Evolutionary conservation across 2,329 filamentous ascomycete species (phyloP).

Genomic region (Arthrobotrys conoides): DNA sequence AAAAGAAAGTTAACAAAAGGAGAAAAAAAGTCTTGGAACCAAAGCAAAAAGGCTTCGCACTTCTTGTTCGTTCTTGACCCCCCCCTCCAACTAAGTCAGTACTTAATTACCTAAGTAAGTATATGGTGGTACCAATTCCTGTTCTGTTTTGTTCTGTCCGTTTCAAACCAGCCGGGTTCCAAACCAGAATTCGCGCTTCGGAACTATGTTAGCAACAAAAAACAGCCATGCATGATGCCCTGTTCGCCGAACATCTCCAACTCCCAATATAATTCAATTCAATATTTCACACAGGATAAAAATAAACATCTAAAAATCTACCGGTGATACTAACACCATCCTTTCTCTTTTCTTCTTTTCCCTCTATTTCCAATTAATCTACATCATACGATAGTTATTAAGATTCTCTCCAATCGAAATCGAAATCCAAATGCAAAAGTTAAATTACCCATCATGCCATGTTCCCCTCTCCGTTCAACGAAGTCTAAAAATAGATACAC

Average conservation of each 20-base stretch:
- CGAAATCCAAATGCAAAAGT: too few species aligned
- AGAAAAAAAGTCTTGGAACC: neutral
- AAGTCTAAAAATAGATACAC: slow-evolving; percentile 4
- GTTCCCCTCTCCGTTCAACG: neutral
- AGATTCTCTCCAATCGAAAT: too few species aligned
- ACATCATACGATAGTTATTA: too few species aligned
- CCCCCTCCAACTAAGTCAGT: too few species aligned
- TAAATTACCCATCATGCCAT: neutral
- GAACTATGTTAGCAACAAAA: slow-evolving; percentile 2
- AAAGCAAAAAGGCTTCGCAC: neutral
- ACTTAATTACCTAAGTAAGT: too few species aligned
- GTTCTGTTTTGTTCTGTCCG: neutral
- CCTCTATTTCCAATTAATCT: too few species aligned
- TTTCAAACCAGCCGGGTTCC: neutral
- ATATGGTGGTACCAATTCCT: neutral
- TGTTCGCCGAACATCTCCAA: slow-evolving; percentile 1
- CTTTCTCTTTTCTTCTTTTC: too few species aligned
- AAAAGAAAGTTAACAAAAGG: neutral
- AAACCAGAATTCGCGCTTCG: slow-evolving; percentile 36
- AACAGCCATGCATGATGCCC: neutral
- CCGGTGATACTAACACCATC: too few species aligned
- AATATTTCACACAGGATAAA: too few species aligned
- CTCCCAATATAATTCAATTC: too few species aligned
- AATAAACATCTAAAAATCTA: too few species aligned
- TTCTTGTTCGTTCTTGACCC: slow-evolving; percentile 10